Evolutionary conservation across 2,329 filamentous ascomycete species (phyloP).

Genomic region (Fusarium pseudocircinatum): DNA sequence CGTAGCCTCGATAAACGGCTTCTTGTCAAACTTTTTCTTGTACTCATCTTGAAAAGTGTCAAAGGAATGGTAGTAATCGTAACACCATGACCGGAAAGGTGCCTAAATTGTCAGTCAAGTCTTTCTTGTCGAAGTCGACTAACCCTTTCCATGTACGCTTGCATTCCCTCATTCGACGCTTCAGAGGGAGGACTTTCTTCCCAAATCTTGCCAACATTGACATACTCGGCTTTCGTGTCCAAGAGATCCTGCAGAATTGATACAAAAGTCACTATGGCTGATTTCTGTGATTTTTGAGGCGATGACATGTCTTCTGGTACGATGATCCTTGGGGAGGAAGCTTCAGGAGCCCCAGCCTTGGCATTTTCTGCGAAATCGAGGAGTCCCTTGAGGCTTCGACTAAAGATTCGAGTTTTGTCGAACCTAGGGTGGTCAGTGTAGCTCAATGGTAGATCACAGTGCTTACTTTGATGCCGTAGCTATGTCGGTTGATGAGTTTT

Average conservation of each 20-base stretch:
- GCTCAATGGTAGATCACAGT: not conserved
- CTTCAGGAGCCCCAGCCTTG: not conserved
- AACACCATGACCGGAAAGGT: slow-evolving; percentile 45
- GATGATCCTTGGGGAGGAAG: slow-evolving; percentile 32
- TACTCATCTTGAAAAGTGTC: slow-evolving; percentile 43
- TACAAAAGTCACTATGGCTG: slow-evolving; percentile 38
- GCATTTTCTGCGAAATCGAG: slow-evolving; percentile 24
- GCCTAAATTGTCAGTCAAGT: slow-evolving; percentile 38
- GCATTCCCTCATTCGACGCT: slow-evolving; percentile 20
- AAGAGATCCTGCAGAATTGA: slow-evolving; percentile 36
- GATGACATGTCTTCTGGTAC: slow-evolving; percentile 41
- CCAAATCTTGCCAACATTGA: slow-evolving; percentile 38
- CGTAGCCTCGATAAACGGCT: slow-evolving; percentile 45
- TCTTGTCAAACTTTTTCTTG: slow-evolving; percentile 29
- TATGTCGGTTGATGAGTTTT: slow-evolving; percentile 14
- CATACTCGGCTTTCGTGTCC: not conserved
- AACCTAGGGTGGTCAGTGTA: slow-evolving; percentile 19
- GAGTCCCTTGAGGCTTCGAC: slow-evolving; percentile 42
- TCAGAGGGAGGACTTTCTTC: slow-evolving; percentile 6
- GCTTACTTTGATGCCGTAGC: slow-evolving; percentile 25
- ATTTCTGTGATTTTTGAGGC: slow-evolving; percentile 3
- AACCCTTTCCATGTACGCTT: slow-evolving; percentile 45
- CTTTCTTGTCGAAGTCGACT: not conserved
- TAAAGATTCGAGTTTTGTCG: slow-evolving; percentile 37
- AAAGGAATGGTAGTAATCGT: slow-evolving; percentile 48